Evolutionary conservation across 2,329 filamentous ascomycete genomes (phyloP), one percentile per base, ranked within the genome.

Genomic region (Elsinoe batatas): DNA sequence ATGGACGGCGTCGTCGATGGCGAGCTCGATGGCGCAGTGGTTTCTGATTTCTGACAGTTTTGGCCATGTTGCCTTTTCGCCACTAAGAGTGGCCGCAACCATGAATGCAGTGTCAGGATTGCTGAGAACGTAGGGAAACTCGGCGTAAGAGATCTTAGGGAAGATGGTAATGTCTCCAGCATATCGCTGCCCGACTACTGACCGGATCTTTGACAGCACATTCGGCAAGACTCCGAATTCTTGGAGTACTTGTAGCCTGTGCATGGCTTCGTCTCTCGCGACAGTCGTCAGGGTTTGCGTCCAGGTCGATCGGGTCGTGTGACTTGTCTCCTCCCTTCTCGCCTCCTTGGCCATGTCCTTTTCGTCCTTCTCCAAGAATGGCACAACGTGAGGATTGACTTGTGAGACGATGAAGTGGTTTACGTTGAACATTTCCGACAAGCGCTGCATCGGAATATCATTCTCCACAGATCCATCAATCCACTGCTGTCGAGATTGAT

Each of bases 381-480:
- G 88, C 0, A 94, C 82, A 7, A 96, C 88, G 64, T 97, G 91
- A 0, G 91, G 91, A 64, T 97, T 97, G 51, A 96, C 90, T 68
- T 97, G 91, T 0, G 90, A 95, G 15, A 96, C 91, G 62, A 97
- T 96, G 66, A 96, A 96, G 67, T 96, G 91, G 65, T 96, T 96
- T 67, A 96, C 91, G 65, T 96, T 95, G 75, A 96, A 95, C 86
- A 96, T 91, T 66, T 95, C 90, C 0, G 90, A 84, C 13, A 97
- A 76, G 1, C 88, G 82, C 17, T 85, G 89, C 82, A 95, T 95
- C 1, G 91, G 91, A 2, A 97, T 75, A 68, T 97, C 91, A 58
- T 93, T 93, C 67, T 96, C 90, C 18, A 97, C 88, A 0, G 91
- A 96, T 1, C 91, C 91, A 67, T 97, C 91, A 53, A 97, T 95